Percentiles rank a stretch among this genome's conserved stretches.
Conservation (phyloP, 2,329 filamentous ascomycete genomes). For the Verticillium tricorpus region DNA sequence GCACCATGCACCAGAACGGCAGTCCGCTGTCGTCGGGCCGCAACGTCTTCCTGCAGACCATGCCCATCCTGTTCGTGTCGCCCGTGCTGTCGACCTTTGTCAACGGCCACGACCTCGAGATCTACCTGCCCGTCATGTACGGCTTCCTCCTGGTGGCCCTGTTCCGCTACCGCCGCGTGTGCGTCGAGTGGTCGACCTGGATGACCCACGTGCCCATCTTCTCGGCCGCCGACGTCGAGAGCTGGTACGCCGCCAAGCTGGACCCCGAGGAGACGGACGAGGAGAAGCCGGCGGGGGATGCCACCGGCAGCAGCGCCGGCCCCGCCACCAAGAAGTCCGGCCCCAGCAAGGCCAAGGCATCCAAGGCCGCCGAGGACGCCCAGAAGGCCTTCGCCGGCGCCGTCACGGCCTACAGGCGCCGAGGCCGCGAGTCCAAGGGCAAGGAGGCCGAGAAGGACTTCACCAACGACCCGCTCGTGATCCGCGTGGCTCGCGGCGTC, state of each 20-base stretch:
- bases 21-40: conserved; percentile 54
- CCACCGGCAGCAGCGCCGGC: too few species aligned
- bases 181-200: conserved; percentile 57
- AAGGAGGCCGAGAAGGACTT: not conserved
- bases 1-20: conserved; percentile 49
- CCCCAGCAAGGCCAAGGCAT: conserved; percentile 6
- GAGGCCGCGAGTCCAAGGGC: conserved; percentile 5
- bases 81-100: conserved; percentile 51
- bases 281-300: conserved; percentile 4
- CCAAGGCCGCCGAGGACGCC: conserved; percentile 17
- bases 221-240: conserved; percentile 42
- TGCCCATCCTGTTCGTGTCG: conserved; percentile 52
- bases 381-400: conserved; percentile 25
- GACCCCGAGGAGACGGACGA: conserved; percentile 14
- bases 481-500: conserved; percentile 20
- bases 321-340: not conserved
- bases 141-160: conserved; percentile 46
- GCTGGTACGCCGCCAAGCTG: conserved; percentile 38
- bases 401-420: conserved; percentile 22
- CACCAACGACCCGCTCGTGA: conserved; percentile 14
- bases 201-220: conserved; percentile 42
- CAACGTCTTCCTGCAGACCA: conserved; percentile 47
- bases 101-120: conserved; percentile 44
- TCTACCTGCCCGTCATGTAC: conserved; percentile 53
- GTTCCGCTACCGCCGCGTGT: conserved; percentile 47